These are phyloP conservation scores for Lactarius tabidus DNA, from an alignment of 768 basidiomycete genomes.

Conservation along the genomic window DNA sequence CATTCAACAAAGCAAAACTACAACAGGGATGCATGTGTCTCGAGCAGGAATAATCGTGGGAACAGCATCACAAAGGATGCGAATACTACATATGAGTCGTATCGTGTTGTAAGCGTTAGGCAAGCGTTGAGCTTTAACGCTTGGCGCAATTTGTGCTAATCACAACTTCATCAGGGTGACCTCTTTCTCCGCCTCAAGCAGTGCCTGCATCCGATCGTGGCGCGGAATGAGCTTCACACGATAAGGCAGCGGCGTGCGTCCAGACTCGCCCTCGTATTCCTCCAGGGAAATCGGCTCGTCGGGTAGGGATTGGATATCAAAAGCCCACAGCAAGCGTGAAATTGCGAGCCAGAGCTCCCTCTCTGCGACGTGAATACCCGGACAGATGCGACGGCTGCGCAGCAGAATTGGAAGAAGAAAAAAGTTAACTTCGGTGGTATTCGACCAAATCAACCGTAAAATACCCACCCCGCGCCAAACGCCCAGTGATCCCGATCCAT, in stretches of 20 bases:
- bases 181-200: conserved; percentile 22
- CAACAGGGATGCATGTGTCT: not conserved
- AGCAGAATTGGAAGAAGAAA: not conserved
- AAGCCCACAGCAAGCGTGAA: conserved; percentile 47
- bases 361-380: conserved; percentile 44
- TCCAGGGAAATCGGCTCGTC: conserved; percentile 43
- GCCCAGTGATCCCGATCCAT: conserved; percentile 49
- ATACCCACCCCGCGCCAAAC: conserved; percentile 45
- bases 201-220: conserved; percentile 22
- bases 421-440: not conserved
- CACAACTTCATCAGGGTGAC: conserved; percentile 18
- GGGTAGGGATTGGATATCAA: conserved; percentile 39
- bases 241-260: conserved; percentile 44
- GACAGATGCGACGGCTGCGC: conserved; percentile 37
- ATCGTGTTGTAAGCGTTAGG: not conserved
- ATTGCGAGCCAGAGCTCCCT: conserved; percentile 44
- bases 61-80: not conserved
- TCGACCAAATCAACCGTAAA: not conserved
- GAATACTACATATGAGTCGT: not conserved
- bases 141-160: not conserved
- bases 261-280: conserved; percentile 46
- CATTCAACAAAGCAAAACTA: not conserved
- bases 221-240: conserved; percentile 30
- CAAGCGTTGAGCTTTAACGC: not conserved
- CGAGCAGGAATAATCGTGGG: not conserved